Evolutionary conservation across 2,329 filamentous ascomycete genomes (phyloP), one percentile per base, ranked within the genome.

Genomic region (Colletotrichum tamarilloi): DNA sequence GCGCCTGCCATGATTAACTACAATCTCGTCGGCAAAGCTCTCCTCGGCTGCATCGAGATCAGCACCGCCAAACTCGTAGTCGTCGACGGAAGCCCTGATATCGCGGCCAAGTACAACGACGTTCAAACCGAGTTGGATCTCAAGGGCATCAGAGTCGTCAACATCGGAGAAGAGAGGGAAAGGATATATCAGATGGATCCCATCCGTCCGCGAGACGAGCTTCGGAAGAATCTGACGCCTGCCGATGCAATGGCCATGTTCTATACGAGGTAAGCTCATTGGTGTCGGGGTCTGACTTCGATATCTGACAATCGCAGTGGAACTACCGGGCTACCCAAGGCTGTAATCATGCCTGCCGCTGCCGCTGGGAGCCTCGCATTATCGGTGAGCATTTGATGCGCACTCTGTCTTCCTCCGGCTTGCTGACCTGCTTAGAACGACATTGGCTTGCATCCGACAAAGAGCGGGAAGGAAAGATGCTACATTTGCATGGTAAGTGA

Each of bases 321-420:
- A 46, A 95, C 93, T 0, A 95, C 93, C 0, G 93, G 93, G 2
- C 81, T 94, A 75, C 93, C 93, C 12, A 95, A 95, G 80, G 93
- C 91, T 1, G 92, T 91, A 76, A 80, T 87, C 0, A 91, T 93
- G 76, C 89, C 89, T 22, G 86, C 88, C 9, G 81, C 84, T 2
- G 85, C 82, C 22, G 80, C 79, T 0, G 85, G 81, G 68, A 69
- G 69, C 55, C 46, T 73, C 62, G 76, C 67, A 38, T 35, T 65
- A 2, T 62, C 30, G 32, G 70, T 38, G 22, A 49, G 32, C 1
- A 7, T 11, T 2, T 2, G 3, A 24, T 11, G 2, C 4, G 14
- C 9, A 2, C 16, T 5, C 30, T 12, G n/a, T 9, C 2, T 52
- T 5, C 2, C 4, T 11, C n/a, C 28, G 19, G 12, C 19, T 19